phyloP scores from a whole-genome alignment of 352 stramenopile genomes.

The Phytophthora sansomeana region DNA sequence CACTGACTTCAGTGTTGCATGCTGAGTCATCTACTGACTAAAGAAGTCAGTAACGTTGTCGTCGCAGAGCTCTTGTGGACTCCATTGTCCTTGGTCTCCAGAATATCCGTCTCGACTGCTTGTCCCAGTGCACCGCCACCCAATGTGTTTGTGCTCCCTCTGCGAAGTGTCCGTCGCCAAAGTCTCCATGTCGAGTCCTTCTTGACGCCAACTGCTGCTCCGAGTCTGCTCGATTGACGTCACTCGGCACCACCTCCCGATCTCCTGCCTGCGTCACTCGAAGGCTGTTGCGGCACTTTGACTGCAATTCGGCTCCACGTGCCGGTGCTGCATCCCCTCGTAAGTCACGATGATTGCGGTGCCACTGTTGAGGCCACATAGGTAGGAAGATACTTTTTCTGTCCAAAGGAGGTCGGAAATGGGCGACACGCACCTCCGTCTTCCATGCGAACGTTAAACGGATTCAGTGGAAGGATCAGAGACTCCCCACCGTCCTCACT shows the following conservation, averaged over 20 bases:
- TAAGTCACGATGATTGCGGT: not conserved
- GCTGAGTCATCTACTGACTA: no score
- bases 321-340: not conserved
- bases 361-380: not conserved
- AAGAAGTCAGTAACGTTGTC: no score
- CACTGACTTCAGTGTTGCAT: no score
- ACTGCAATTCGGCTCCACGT: no score
- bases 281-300: not conserved
- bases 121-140: not conserved
- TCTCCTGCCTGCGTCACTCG: not conserved
- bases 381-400: not conserved
- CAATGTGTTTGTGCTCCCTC: not conserved
- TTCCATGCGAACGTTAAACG: not conserved
- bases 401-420: not conserved
- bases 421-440: not conserved
- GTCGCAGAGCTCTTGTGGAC: no score
- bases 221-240: not conserved
- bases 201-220: not conserved
- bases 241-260: not conserved
- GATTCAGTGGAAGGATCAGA: not conserved
- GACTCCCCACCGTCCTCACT: no score
- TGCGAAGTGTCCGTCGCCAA: not conserved
- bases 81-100: no score
- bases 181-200: not conserved
- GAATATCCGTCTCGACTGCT: no score